Conservation (phyloP, 192 early-diverging fungal species). For the Backusella liffmaniae region DNA sequence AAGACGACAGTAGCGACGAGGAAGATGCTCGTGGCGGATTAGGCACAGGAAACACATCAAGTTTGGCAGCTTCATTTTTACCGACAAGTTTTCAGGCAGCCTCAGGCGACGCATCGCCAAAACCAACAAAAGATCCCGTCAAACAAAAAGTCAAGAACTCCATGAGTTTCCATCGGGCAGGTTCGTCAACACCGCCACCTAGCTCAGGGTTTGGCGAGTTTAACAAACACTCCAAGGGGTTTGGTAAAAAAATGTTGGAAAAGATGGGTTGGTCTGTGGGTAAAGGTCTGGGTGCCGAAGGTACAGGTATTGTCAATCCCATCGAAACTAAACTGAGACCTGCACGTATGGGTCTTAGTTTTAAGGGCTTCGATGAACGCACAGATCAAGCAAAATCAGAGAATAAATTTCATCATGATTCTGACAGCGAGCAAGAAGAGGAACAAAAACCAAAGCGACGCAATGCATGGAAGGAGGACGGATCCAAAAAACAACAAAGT, state of each 20-base stretch:
- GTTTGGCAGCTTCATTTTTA: constrained; percentile 17
- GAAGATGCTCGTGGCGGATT: constrained; percentile 15
- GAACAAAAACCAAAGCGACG: constrained; percentile 32
- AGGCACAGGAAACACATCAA: constrained; percentile 9
- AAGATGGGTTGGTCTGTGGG: constrained; percentile 92
- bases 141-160: constrained; percentile 13
- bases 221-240: constrained; percentile 68
- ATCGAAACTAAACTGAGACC: constrained; percentile 88
- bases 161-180: not conserved
- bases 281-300: constrained; percentile 84
- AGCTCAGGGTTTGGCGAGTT: constrained; percentile 87
- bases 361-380: constrained; percentile 76
- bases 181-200: constrained; percentile 23
- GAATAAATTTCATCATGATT: constrained; percentile 30
- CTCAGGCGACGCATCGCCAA: not conserved
- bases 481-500: constrained; percentile 11
- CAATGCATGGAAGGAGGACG: constrained; percentile 40
- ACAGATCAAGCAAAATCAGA: constrained; percentile 61
- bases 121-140: not conserved
- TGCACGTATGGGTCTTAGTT: constrained; percentile 77
- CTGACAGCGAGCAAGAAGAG: constrained; percentile 33
- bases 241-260: constrained; percentile 80
- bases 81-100: not conserved
- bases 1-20: constrained; percentile 49
- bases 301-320: constrained; percentile 86